A percentile compares a stretch with the other conserved stretches of the same genome.
phyloP scores from a whole-genome alignment of 768 basidiomycete species.

The Dentipellis sp. region DNA sequence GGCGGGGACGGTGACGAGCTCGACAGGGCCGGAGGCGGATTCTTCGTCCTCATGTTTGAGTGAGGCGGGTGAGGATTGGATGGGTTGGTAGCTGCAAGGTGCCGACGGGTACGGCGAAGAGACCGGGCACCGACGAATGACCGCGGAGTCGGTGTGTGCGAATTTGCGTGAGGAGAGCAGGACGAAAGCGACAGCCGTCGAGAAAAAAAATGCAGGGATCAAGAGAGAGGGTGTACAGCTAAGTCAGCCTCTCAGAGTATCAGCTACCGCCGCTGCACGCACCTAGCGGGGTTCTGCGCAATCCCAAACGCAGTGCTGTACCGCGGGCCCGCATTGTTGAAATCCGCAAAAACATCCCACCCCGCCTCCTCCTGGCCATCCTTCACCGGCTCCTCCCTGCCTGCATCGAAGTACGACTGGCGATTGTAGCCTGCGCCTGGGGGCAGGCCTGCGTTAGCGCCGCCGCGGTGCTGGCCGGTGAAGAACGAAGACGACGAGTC shows the following conservation, averaged over 20 bases:
- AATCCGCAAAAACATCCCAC: conserved; percentile 85
- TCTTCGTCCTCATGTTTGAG: conserved; percentile 31
- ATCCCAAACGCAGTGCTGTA: conserved; percentile 58
- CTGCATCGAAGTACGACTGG: conserved; percentile 56
- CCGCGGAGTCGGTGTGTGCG: no score
- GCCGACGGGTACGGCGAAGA: not conserved
- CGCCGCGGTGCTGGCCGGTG: conserved; percentile 23
- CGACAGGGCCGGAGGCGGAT: conserved; percentile 43
- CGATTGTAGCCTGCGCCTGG: conserved; percentile 65
- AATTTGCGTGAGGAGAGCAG: not conserved
- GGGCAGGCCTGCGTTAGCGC: conserved; percentile 32
- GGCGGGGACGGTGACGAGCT: conserved; percentile 88
- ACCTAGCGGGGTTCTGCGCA: conserved; percentile 35
- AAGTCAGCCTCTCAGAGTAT: not conserved
- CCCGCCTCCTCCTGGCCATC: conserved; percentile 68
- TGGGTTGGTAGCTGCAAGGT: conserved; percentile 11
- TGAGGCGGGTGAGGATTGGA: conserved; percentile 3
- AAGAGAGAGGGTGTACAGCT: conserved; percentile 3
- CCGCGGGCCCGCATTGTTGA: conserved; percentile 76
- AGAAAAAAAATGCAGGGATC: not conserved
- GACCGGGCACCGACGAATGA: no score
- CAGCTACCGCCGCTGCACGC: conserved; percentile 16
- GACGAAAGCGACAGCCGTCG: not conserved
- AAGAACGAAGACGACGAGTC: conserved; percentile 70
- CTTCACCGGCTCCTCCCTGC: conserved; percentile 69